phyloP scores from a whole-genome alignment of 1,284 basidiomycete genomes.

The Tilletia caries region DNA sequence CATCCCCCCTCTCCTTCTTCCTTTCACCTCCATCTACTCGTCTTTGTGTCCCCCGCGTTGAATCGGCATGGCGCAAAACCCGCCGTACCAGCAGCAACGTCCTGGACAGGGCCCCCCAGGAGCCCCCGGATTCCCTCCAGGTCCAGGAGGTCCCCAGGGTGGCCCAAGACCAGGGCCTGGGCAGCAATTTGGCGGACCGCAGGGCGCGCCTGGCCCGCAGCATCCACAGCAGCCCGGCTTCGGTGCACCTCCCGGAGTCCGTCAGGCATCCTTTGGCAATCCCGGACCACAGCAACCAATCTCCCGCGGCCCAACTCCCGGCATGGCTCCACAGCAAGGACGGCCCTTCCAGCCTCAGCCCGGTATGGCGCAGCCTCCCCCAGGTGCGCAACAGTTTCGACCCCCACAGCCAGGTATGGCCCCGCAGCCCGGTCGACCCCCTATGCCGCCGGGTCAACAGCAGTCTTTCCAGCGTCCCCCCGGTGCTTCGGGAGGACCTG shows the following conservation, averaged over 20 bases:
- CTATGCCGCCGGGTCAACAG: conserved; percentile 25
- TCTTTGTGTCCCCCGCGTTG: background rate
- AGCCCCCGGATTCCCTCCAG: conserved; percentile 5
- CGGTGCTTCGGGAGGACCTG: conserved; percentile 20
- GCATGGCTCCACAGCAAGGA: background rate
- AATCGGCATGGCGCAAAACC: conserved; percentile 1
- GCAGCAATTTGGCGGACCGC: too few relatives aligned
- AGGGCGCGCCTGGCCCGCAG: too few relatives aligned
- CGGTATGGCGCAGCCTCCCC: background rate
- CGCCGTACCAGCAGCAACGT: conserved; percentile 4
- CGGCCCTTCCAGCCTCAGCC: background rate
- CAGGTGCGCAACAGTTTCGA: background rate
- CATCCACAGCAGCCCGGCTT: conserved; percentile 1
- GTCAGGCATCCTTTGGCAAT: background rate
- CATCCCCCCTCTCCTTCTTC: background rate
- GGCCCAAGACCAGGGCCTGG: conserved; percentile 3
- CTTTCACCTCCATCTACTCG: background rate
- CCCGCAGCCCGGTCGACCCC: conserved; percentile 16
- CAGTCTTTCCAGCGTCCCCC: conserved; percentile 20
- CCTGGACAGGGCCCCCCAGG: background rate
- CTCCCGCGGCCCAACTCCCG: background rate
- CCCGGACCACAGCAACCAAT: conserved; percentile 6
- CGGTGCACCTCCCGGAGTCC: background rate
- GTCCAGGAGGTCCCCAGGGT: background rate
- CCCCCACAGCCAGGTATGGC: conserved; percentile 12